Evolutionary conservation across 2,329 filamentous ascomycete genomes (phyloP).

Genomic region (Delphinella strobiligena): DNA sequence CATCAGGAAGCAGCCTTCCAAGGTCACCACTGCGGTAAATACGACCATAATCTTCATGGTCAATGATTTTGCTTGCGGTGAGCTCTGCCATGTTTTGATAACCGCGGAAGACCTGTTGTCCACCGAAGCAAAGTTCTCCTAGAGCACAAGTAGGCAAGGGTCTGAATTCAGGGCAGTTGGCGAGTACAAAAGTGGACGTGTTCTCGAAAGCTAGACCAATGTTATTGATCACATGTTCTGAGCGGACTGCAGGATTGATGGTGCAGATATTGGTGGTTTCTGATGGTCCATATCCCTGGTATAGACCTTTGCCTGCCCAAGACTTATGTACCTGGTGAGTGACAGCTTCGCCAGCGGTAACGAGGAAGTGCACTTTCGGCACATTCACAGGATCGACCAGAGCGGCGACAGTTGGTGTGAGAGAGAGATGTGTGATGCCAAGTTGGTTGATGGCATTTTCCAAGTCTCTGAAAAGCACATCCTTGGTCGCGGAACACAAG

Average conservation of each 20-base stretch:
- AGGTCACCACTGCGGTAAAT: conserved; percentile 76
- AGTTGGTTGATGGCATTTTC: conserved; percentile 54
- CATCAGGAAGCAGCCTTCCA: conserved; percentile 66
- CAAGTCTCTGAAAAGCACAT: conserved; percentile 61
- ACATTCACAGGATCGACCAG: conserved; percentile 58
- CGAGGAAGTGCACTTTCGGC: conserved; percentile 60
- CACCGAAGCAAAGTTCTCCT: conserved; percentile 80
- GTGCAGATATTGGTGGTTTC: conserved; percentile 86
- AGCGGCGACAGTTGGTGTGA: conserved; percentile 75
- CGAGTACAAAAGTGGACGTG: conserved; percentile 59
- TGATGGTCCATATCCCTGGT: conserved; percentile 73
- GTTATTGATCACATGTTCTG: conserved; percentile 53
- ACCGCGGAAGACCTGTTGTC: conserved; percentile 63
- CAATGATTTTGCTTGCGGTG: conserved; percentile 54
- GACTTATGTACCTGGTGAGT: conserved; percentile 56
- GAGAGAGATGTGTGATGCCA: conserved; percentile 63
- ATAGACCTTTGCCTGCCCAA: conserved; percentile 58
- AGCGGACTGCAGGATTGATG: conserved; percentile 48
- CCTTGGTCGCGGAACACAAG: conserved; percentile 63
- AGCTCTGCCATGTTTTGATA: conserved; percentile 57
- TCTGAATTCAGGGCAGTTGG: conserved; percentile 30
- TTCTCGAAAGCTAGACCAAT: conserved; percentile 66
- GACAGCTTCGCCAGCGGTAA: conserved; percentile 72
- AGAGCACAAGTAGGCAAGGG: conserved; percentile 57
- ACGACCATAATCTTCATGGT: conserved; percentile 55